A percentile compares a stretch with the other conserved stretches of the same genome.
Evolutionary conservation across 2,329 filamentous ascomycete species (phyloP).

Genomic region (Aspergillus carbonarius): DNA sequence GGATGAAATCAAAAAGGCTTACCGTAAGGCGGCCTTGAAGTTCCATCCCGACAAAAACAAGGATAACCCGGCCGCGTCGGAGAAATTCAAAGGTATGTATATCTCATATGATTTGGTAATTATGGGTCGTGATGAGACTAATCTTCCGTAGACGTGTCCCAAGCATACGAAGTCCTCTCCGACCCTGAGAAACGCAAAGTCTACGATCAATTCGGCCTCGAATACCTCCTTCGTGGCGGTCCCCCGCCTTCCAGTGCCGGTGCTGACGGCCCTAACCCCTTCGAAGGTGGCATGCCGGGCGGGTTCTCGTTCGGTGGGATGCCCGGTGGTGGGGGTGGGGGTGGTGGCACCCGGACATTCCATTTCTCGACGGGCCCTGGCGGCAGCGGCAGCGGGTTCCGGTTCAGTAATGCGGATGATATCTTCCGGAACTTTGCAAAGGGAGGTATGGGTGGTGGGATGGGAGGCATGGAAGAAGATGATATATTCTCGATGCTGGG

Average conservation of each 20-base stretch:
- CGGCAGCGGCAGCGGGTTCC: slow-evolving; percentile 68
- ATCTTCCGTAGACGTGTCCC: slow-evolving; percentile 68
- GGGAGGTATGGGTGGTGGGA: slow-evolving; percentile 51
- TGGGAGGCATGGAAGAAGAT: slow-evolving; percentile 53
- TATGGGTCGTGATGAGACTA: not conserved
- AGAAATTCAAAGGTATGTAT: slow-evolving; percentile 81
- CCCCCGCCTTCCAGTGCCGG: slow-evolving; percentile 60
- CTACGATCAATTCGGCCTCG: slow-evolving; percentile 92
- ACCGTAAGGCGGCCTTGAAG: slow-evolving; percentile 81
- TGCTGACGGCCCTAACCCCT: slow-evolving; percentile 59
- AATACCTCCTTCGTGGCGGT: slow-evolving; percentile 84
- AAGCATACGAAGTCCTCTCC: slow-evolving; percentile 96
- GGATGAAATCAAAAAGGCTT: slow-evolving; percentile 94
- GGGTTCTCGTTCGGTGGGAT: slow-evolving; percentile 53
- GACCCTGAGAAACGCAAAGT: slow-evolving; percentile 95
- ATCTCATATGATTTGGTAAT: too few species aligned
- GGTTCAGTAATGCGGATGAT: slow-evolving; percentile 77
- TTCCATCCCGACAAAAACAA: slow-evolving; percentile 99
- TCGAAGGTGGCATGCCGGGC: slow-evolving; percentile 57
- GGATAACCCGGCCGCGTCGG: slow-evolving; percentile 76
- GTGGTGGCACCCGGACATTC: slow-evolving; percentile 42
- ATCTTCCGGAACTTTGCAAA: slow-evolving; percentile 86
- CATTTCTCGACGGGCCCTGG: slow-evolving; percentile 51
- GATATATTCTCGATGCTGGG: slow-evolving; percentile 55
- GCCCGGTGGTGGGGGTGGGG: slow-evolving; percentile 54